Percentiles rank a stretch among this genome's conserved stretches.
Evolutionary conservation across 2,329 filamentous ascomycete genomes (phyloP).

Genomic region (Diaporthe sp.): DNA sequence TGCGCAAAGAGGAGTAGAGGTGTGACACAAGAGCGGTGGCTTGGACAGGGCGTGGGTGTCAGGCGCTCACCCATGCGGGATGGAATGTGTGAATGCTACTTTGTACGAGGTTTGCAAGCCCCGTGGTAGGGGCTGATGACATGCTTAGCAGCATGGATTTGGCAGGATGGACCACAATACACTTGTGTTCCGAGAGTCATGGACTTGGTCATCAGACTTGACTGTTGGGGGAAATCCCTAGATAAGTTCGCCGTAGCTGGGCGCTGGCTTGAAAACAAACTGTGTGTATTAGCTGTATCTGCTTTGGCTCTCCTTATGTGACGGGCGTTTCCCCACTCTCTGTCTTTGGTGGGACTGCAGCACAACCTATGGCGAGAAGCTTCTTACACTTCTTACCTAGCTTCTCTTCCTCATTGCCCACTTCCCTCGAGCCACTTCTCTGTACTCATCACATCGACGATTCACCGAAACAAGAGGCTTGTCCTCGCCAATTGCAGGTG

Average conservation of each 20-base stretch:
- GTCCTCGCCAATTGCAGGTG: neutral
- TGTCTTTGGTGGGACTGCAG: neutral
- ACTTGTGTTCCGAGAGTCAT: neutral
- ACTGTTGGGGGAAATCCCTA: too few relatives aligned
- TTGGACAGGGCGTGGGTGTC: too few relatives aligned
- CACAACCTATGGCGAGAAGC: neutral
- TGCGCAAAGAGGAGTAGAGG: neutral
- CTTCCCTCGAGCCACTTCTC: neutral
- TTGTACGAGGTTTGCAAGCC: neutral
- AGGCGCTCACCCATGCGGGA: neutral
- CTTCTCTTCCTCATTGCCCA: neutral
- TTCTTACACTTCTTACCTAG: neutral
- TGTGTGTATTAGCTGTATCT: neutral
- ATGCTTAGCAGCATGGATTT: neutral
- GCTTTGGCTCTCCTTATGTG: neutral
- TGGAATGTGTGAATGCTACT: neutral
- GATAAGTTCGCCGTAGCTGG: neutral
- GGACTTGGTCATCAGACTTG: neutral
- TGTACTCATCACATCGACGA: too few relatives aligned
- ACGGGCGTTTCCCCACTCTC: too few relatives aligned
- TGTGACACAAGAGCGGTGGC: too few relatives aligned
- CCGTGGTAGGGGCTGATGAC: too few relatives aligned
- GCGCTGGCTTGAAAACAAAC: neutral
- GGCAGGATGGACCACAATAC: neutral
- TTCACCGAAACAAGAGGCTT: too few relatives aligned